phyloP scores from a whole-genome alignment of 164 flowering plant genomes.

The Magnolia changhungtana region DNA sequence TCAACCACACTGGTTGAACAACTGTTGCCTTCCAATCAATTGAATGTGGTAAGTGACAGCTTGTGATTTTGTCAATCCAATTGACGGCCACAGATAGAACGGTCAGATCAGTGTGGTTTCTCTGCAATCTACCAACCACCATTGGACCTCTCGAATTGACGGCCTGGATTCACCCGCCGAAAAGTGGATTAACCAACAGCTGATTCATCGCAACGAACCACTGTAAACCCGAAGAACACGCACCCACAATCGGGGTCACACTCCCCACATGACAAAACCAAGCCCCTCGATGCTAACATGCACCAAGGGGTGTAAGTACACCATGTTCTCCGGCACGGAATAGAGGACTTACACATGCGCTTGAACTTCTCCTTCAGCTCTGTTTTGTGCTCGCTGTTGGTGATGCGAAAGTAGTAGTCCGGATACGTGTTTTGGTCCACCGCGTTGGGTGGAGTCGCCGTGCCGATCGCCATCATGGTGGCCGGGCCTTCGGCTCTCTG shows the following conservation, averaged over 20 bases:
- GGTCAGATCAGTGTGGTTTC: too few species aligned
- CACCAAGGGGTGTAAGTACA: background rate
- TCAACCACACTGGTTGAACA: too few species aligned
- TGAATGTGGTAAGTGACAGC: too few species aligned
- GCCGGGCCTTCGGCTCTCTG: constrained; percentile 48
- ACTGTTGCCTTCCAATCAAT: too few species aligned
- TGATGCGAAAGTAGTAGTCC: constrained; percentile 47
- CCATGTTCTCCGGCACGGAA: background rate
- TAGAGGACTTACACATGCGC: constrained; percentile 45
- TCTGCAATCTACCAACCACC: too few species aligned
- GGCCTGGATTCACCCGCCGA: too few species aligned
- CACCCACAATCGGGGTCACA: background rate
- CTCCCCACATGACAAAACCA: background rate
- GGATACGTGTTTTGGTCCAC: constrained; percentile 44
- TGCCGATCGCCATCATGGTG: constrained; percentile 46
- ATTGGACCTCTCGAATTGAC: too few species aligned
- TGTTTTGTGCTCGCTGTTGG: constrained; percentile 43
- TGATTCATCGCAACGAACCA: too few species aligned
- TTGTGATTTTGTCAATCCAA: too few species aligned
- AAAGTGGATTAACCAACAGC: too few species aligned
- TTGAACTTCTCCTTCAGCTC: constrained; percentile 49
- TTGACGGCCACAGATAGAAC: too few species aligned
- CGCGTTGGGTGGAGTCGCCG: constrained; percentile 37
- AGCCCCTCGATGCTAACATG: background rate
- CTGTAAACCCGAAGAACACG: too few species aligned